Percentiles rank a stretch among this genome's conserved stretches.
Evolutionary conservation across 2,329 filamentous ascomycete genomes (phyloP).

Genomic region (Alternaria gaisen): DNA sequence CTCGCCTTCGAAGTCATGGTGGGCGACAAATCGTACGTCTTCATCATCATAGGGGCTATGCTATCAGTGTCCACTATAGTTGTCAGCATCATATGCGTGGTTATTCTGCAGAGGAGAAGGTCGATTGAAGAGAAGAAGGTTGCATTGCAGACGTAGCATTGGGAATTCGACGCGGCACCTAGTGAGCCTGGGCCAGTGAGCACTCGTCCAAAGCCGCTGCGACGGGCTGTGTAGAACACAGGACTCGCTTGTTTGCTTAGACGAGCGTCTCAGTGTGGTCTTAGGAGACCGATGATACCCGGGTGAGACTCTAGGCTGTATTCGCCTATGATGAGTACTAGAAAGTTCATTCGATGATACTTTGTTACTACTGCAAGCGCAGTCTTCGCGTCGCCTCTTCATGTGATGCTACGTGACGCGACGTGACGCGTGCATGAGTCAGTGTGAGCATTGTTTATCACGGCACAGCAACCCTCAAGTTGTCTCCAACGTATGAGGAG

Average conservation of each 20-base stretch:
- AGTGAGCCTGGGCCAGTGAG: background rate
- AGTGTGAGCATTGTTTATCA: background rate
- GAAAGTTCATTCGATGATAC: background rate
- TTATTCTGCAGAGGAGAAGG: background rate
- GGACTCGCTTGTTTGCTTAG: background rate
- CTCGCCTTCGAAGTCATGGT: conserved; percentile 3
- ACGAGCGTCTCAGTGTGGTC: background rate
- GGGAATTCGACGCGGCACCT: background rate
- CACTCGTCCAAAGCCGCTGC: background rate
- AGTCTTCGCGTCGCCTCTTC: background rate
- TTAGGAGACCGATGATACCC: background rate
- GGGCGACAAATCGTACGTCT: background rate
- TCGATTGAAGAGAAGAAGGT: background rate
- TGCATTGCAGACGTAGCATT: background rate
- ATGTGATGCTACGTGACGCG: background rate
- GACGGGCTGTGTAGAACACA: background rate
- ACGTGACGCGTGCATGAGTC: background rate
- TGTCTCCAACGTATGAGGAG: background rate
- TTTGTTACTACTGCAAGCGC: background rate
- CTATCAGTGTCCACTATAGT: conserved; percentile 1
- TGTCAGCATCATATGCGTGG: conserved; percentile 8
- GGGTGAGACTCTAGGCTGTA: background rate
- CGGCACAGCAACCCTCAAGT: background rate
- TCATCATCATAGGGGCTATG: background rate
- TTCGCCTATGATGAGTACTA: background rate